Base-by-base conservation (phyloP, 1,284 basidiomycete species). In the Violaceomyces palustris region DNA sequence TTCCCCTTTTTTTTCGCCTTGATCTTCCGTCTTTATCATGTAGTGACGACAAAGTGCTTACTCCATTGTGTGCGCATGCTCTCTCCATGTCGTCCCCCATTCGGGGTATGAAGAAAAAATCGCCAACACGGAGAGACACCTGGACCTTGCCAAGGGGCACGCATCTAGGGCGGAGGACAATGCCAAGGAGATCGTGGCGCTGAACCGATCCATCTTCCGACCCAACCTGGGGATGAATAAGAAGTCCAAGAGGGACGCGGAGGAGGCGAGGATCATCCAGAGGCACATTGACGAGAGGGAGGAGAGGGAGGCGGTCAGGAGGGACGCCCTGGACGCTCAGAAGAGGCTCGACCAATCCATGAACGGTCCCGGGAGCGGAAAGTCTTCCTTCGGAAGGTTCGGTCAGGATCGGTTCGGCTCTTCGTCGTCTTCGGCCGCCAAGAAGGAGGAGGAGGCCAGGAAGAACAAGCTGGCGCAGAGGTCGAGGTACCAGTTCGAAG, bases 171-270 rank as follows among this genome's bases (percentile, higher is more conserved):
- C 94, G 15, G 87, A 87, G 57, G 94, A 99, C 77, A 90, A 84
- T 74, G 89, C 92, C 6, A 85, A 85, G 56, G 91, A 97, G 76
- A 84, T 99, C 50, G 91, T 89, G 73, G 81, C 90, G 70, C 83
- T 99, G 51, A 94, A 94, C 75, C 81, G 84, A 12, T 91, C 89
- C 39, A 98, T 99, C 74, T 97, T 99, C 79, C 82, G 87, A 15
- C 69, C 70, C 27, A 68, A 64, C 50, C 50, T 73, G 35, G 59
- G 69, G 65, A 70, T 74, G 33, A 51, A 58, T 50, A 69, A 78
- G 75, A 85, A 91, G 39, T 81, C 80, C 19, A 98, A 98, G 75
- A 86, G 92, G 37, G 81, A 83, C 14, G 89, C 87, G 14, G 83
- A 92, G 67, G 91, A 97, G 71, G 82, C 83, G n/a, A 88, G 91